Evolutionary conservation across 192 early-diverging fungal genomes (phyloP), one percentile per base, ranked within the genome.

Genomic region (Rhizoclosmatium sp.): DNA sequence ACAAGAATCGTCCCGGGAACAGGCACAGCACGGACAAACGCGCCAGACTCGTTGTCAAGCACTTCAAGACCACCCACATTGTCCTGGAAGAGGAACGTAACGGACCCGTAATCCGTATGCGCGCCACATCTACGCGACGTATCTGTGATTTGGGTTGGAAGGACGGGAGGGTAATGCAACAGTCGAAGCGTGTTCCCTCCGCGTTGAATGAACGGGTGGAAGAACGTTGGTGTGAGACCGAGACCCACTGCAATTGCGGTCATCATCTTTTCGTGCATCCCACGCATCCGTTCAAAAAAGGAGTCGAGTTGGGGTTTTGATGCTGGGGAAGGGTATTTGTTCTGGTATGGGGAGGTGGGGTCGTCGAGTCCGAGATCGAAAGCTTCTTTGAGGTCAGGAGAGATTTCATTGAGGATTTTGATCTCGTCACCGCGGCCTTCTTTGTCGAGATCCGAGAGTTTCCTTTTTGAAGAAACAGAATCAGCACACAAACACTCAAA

Each of bases 51-150:
- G 23, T n/a, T 58, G 40, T 75, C 73, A 9, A 47, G 60, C 41
- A 90, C 89, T 77, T 90, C 86, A 0, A 90, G 68, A 7, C 89
- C 85, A 65, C 80, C 85, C 0, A 80, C 85, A 19, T 60, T 74
- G 81, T 90, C 89, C 74, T 82, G 78, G 65, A 85, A 75, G 14
- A 90, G 69, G 72, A 90, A 83, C 2, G 89, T 90, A 41, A 90
- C 45, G 71, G 76, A 85, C 4, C 87, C 68, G 67, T 79, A 89
- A 47, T 84, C 87, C 21, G 83, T 86, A 62, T 90, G 88, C 42
- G 91, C 86, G 14, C 89, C 88, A 51, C 88, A 90, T 3, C 73
- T 56, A 19, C 73, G 73, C 14, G 59, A 64, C 7, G 7, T 10
- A 42, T 75, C 73, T 58, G 12, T 75, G 60, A 75, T 59, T 75